Conservation (phyloP, 2,329 filamentous ascomycete species). For the Cladosporium phlei region DNA sequence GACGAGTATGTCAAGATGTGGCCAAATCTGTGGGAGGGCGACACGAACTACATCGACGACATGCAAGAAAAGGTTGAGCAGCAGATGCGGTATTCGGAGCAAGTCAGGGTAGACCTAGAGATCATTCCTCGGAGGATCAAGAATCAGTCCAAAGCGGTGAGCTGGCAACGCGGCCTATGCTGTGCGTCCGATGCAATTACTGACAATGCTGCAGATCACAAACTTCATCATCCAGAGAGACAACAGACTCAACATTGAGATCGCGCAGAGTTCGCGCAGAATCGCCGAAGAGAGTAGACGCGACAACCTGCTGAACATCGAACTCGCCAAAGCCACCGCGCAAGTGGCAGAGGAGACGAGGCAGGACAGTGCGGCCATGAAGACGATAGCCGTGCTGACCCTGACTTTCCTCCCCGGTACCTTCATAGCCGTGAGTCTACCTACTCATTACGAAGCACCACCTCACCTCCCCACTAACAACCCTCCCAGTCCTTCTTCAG, state of each 20-base stretch:
- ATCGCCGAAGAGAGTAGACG: conserved; percentile 31
- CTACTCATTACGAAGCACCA: not conserved
- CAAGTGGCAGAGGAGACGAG: conserved; percentile 31
- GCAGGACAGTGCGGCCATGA: conserved; percentile 41
- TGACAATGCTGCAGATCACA: conserved; percentile 22
- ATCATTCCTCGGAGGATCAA: conserved; percentile 33
- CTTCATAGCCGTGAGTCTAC: conserved; percentile 28
- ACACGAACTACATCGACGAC: conserved; percentile 31
- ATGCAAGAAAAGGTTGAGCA: conserved; percentile 33
- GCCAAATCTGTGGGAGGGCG: conserved; percentile 29
- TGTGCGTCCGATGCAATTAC: not conserved
- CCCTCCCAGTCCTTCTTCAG: conserved; percentile 28
- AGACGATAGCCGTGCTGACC: conserved; percentile 42
- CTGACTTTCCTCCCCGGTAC: conserved; percentile 41
- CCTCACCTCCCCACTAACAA: conserved; percentile 9
- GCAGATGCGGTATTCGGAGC: conserved; percentile 30
- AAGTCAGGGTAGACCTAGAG: conserved; percentile 29
- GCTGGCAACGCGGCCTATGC: not conserved
- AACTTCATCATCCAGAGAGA: conserved; percentile 31
- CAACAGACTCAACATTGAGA: conserved; percentile 31
- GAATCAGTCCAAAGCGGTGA: conserved; percentile 31
- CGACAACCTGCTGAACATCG: conserved; percentile 32
- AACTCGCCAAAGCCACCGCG: conserved; percentile 32
- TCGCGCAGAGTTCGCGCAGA: conserved; percentile 30
- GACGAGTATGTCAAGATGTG: conserved; percentile 30